Percentiles rank a stretch among this genome's conserved stretches.
Conservation (phyloP, 2,329 filamentous ascomycete species). For the Aspergillus sp. region DNA sequence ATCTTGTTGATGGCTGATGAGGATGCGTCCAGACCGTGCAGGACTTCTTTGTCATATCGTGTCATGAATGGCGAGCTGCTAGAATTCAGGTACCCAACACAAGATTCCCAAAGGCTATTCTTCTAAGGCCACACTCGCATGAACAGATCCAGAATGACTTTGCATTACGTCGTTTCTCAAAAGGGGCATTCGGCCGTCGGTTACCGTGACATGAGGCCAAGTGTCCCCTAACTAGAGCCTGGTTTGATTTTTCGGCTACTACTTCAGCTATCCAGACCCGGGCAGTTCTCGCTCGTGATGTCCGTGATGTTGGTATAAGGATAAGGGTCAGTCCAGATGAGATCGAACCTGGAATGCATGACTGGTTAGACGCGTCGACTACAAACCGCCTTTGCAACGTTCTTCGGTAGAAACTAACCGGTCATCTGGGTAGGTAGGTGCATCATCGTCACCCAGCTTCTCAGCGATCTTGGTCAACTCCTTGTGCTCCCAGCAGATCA, state of each 20-base stretch:
- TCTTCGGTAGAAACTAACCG: constrained; percentile 32
- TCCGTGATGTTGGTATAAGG: constrained; percentile 52
- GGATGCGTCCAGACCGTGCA: background rate
- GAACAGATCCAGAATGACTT: background rate
- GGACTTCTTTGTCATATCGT: background rate
- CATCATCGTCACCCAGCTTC: constrained; percentile 53
- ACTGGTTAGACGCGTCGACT: constrained; percentile 1
- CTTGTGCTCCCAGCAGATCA: constrained; percentile 65
- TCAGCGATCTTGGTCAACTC: constrained; percentile 55
- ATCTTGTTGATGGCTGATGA: background rate
- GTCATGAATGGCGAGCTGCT: background rate
- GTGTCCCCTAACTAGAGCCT: too few relatives aligned
- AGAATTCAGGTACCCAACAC: background rate
- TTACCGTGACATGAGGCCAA: background rate
- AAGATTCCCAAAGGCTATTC: background rate
- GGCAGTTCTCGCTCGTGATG: constrained; percentile 55
- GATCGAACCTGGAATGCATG: constrained; percentile 44
- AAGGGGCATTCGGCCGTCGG: background rate
- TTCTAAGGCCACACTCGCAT: background rate
- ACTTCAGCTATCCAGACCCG: constrained; percentile 50
- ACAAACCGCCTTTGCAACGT: background rate
- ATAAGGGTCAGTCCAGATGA: constrained; percentile 60
- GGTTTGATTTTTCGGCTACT: too few relatives aligned
- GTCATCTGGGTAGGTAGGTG: constrained; percentile 54
- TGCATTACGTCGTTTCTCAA: background rate